Conservation (phyloP, 2,329 filamentous ascomycete genomes). For the Microthyrium microscopicum region DNA sequence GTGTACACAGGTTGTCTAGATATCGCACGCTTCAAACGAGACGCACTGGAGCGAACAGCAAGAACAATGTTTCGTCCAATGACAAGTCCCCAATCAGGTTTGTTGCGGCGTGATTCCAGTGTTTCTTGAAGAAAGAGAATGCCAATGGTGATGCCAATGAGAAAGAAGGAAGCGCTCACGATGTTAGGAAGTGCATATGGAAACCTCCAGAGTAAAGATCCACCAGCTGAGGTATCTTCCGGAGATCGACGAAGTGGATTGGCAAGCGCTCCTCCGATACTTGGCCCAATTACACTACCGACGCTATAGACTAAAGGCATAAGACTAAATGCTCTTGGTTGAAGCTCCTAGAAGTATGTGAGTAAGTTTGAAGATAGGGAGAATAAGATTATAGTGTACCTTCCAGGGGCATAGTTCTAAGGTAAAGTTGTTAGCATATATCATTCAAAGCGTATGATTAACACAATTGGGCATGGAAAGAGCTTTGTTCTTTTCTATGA, state of each 20-base stretch:
- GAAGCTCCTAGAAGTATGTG: constrained; percentile 38
- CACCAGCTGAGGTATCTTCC: constrained; percentile 35
- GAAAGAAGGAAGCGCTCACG: constrained; percentile 57
- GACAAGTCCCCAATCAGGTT: constrained; percentile 57
- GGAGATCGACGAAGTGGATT: constrained; percentile 65
- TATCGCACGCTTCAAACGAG: constrained; percentile 13
- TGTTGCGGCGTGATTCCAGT: constrained; percentile 49
- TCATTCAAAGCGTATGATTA: too few species aligned
- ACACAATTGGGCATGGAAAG: too few species aligned
- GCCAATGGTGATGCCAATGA: constrained; percentile 57
- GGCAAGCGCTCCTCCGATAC: constrained; percentile 73
- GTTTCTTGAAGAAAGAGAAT: constrained; percentile 82
- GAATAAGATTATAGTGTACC: neutral
- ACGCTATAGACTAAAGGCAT: constrained; percentile 89
- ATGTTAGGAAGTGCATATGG: constrained; percentile 79
- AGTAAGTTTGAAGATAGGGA: constrained; percentile 3
- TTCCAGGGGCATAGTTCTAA: constrained; percentile 3
- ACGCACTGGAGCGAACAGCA: constrained; percentile 6
- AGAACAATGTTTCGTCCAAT: too few species aligned
- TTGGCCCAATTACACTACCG: constrained; percentile 74
- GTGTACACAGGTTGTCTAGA: too few species aligned
- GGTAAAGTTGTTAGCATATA: too few species aligned
- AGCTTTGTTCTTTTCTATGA: too few species aligned
- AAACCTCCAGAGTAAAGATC: constrained; percentile 52
- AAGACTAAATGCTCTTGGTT: constrained; percentile 76